Percentiles rank a stretch among this genome's conserved stretches.
Evolutionary conservation across 768 basidiomycete genomes (phyloP).

Genomic region (Rhodotorula kratochvilovae): DNA sequence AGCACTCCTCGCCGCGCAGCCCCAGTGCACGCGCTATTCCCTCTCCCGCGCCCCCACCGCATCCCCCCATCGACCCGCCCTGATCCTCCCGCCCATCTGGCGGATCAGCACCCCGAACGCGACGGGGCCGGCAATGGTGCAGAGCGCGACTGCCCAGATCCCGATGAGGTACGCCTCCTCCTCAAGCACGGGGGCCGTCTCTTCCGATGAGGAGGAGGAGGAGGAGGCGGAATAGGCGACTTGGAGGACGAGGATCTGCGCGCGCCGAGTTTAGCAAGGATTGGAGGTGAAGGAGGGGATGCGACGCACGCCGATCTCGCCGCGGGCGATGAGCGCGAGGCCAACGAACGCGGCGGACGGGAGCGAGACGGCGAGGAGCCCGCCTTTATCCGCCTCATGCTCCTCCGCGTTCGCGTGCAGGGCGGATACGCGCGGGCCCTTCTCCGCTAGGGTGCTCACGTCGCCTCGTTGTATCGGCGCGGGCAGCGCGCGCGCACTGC

Average conservation of each 20-base stretch:
- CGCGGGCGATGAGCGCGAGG: slow-evolving; percentile 62
- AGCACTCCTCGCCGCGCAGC: too few relatives aligned
- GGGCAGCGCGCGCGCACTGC: too few relatives aligned
- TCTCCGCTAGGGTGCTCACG: slow-evolving; percentile 45
- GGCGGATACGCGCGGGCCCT: neutral
- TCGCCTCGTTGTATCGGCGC: slow-evolving; percentile 35
- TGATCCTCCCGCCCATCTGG: slow-evolving; percentile 24
- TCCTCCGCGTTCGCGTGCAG: neutral
- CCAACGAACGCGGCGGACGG: slow-evolving; percentile 53
- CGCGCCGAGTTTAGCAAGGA: too few relatives aligned
- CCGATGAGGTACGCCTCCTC: slow-evolving; percentile 57
- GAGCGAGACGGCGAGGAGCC: slow-evolving; percentile 8
- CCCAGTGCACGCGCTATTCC: too few relatives aligned
- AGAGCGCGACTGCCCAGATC: slow-evolving; percentile 59
- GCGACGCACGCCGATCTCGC: slow-evolving; percentile 62
- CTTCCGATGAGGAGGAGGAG: slow-evolving; percentile 10
- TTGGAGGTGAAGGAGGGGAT: too few relatives aligned
- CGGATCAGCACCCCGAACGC: slow-evolving; percentile 36
- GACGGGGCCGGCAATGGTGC: slow-evolving; percentile 55
- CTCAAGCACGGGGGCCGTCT: slow-evolving; percentile 37
- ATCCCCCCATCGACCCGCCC: slow-evolving; percentile 16
- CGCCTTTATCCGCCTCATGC: neutral
- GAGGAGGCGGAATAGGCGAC: slow-evolving; percentile 42
- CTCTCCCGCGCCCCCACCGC: neutral
- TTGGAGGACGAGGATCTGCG: slow-evolving; percentile 53